Base-by-base conservation (phyloP, 139 green algal genomes). In the Volvox reticuliferus region DNA sequence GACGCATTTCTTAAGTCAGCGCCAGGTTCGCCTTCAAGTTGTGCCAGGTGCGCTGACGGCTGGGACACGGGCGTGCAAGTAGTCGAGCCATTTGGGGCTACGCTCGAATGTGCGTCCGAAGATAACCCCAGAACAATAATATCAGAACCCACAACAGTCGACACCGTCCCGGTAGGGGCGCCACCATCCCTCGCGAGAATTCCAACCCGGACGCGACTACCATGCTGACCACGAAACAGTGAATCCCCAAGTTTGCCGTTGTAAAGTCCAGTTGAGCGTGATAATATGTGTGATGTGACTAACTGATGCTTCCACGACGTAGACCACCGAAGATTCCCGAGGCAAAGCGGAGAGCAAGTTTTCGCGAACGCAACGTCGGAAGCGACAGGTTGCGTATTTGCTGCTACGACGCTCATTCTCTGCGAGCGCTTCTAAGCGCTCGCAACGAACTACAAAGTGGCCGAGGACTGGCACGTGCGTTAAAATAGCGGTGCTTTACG, bases 381-480 rank as follows among this genome's bases (percentile, higher is more conserved):
- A 81, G 26, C 71, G 65, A 73, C 21, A 28, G 65, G 71, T 6
- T 79, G 71, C 71, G 32, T 79, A 81, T 19, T 12, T 30, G 32
- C 30, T 61, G 75, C 3, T 16, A 30, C 78, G 2, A 44, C 78
- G 37, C 78, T 84, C 78, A 84, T 84, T 84, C 78, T 84, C 78
- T 26, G 78, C 78, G 78, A 84, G 78, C 78, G 78, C 78, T 61
- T 36, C 71, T 36, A 79, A 79, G 71, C 71, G 71, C 71, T 79
- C 71, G 71, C 71, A 2, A 18, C 32, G 21, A 33, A 2, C 18
- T 35, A 33, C 21, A 35, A 79, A 79, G 71, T 73, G 71, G 71
- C 71, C 71, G 71, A 35, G 71, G 26, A 33, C 71, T 12, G 28
- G 32, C 71, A 79, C 71, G 71, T 79, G 71, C 71, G 71, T 79